Conservation (phyloP, 345 rosid genomes). For the Hibiscus syriacus region DNA sequence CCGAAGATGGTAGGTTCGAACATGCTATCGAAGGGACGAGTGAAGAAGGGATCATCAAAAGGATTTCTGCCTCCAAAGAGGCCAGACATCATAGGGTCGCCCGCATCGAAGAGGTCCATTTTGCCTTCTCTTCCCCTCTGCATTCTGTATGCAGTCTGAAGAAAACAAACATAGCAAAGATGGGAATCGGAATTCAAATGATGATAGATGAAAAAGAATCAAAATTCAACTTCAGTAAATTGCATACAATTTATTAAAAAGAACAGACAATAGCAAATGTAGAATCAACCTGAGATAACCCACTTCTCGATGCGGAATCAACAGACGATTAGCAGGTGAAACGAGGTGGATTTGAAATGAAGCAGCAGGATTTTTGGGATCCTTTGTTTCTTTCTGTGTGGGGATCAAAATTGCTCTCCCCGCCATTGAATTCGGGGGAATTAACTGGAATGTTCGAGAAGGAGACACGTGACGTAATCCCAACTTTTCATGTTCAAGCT, state of each 20-base stretch:
- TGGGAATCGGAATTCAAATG: no score
- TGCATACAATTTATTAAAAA: background rate
- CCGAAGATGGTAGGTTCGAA: conserved; percentile 18
- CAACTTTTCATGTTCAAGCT: background rate
- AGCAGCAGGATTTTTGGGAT: background rate
- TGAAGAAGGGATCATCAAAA: conserved; percentile 69
- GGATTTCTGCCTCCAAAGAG: conserved; percentile 55
- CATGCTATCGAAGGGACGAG: conserved; percentile 43
- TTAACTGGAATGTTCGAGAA: background rate
- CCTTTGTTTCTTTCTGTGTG: background rate
- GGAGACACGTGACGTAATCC: conserved; percentile 16
- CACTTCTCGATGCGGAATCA: background rate
- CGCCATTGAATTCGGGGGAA: background rate
- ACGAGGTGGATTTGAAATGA: background rate
- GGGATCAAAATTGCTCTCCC: background rate
- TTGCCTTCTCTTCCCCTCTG: conserved; percentile 41
- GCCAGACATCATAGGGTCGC: conserved; percentile 35
- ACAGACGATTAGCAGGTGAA: conserved; percentile 10
- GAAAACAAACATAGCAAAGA: background rate
- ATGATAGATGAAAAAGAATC: no score
- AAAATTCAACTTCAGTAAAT: background rate
- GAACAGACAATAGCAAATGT: background rate
- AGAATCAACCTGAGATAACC: background rate
- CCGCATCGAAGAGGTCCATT: conserved; percentile 26
- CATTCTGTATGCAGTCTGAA: conserved; percentile 18